phyloP scores from a whole-genome alignment of 441 rosid genomes.

The Eutrema salsugineum region DNA sequence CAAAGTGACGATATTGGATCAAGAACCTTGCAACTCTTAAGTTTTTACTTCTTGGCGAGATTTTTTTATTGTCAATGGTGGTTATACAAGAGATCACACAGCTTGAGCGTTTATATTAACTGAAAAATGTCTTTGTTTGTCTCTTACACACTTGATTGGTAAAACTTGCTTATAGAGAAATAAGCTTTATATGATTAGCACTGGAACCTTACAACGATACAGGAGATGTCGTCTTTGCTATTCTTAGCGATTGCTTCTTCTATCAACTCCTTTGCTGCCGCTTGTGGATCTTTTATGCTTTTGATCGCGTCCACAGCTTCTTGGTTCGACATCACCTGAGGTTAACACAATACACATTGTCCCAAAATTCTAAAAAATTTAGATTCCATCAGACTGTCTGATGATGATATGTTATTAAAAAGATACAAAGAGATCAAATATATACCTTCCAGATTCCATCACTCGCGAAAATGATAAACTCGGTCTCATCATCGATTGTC shows the following conservation, averaged over 20 bases:
- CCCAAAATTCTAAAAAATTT: background rate
- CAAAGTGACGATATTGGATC: background rate
- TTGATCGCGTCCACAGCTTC: conserved; percentile 51
- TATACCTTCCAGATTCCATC: conserved; percentile 91
- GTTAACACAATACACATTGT: background rate
- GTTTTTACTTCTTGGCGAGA: background rate
- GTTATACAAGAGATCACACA: background rate
- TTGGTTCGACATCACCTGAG: conserved; percentile 59
- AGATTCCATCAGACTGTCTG: background rate
- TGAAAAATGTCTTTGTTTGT: background rate
- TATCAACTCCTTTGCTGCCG: conserved; percentile 60
- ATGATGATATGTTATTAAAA: too few species aligned
- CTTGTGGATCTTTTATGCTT: conserved; percentile 54
- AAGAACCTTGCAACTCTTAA: background rate
- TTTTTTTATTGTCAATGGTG: background rate
- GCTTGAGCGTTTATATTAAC: background rate
- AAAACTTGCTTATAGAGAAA: background rate
- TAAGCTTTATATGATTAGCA: background rate
- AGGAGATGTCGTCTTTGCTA: conserved; percentile 78
- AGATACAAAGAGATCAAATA: background rate
- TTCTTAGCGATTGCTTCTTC: conserved; percentile 55
- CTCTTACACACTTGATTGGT: background rate
- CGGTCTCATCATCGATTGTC: conserved; percentile 41
- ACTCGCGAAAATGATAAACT: conserved; percentile 62
- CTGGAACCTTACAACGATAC: conserved; percentile 58